Conservation (phyloP, 164 flowering plant species). For the Dillenia turbinata region DNA sequence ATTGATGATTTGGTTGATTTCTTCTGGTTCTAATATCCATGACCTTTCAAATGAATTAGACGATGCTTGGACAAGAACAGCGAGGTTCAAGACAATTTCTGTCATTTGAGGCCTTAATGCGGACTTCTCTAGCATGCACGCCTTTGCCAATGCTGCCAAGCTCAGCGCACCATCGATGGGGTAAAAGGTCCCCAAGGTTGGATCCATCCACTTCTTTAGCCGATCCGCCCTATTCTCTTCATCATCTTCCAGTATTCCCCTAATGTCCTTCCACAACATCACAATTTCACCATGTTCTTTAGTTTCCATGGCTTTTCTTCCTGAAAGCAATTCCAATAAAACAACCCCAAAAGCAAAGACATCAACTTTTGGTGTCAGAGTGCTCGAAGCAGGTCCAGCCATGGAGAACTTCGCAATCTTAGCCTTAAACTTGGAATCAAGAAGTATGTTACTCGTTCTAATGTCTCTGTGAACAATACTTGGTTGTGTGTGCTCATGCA, state of each 20-base stretch:
- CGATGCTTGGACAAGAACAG: conserved; percentile 50
- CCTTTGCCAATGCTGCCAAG: conserved; percentile 53
- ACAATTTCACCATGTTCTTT: conserved; percentile 42
- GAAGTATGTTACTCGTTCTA: conserved; percentile 34
- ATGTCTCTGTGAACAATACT: conserved; percentile 40
- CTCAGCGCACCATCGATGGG: conserved; percentile 43
- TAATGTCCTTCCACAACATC: conserved; percentile 43
- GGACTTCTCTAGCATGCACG: conserved; percentile 51
- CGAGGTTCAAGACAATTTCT: conserved; percentile 57
- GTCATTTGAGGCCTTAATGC: conserved; percentile 56
- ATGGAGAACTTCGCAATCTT: conserved; percentile 59
- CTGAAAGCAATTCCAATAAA: conserved; percentile 60
- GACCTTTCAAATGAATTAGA: conserved; percentile 34
- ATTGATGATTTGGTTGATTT: conserved; percentile 19
- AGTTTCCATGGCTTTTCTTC: conserved; percentile 46
- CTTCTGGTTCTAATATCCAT: conserved; percentile 41
- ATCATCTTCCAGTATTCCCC: conserved; percentile 27
- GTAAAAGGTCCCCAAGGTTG: conserved; percentile 32
- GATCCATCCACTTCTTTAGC: conserved; percentile 51
- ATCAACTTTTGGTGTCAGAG: conserved; percentile 40
- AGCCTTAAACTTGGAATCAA: conserved; percentile 55
- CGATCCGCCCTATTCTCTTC: conserved; percentile 47
- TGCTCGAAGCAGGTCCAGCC: conserved; percentile 31
- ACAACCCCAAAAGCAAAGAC: conserved; percentile 66
- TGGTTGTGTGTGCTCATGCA: conserved; percentile 49